Percentiles rank a stretch among this genome's conserved stretches.
These are phyloP conservation scores for Dalbergia cochinchinensis DNA, from an alignment of 306 rosid genomes.

Conservation along the genomic window DNA sequence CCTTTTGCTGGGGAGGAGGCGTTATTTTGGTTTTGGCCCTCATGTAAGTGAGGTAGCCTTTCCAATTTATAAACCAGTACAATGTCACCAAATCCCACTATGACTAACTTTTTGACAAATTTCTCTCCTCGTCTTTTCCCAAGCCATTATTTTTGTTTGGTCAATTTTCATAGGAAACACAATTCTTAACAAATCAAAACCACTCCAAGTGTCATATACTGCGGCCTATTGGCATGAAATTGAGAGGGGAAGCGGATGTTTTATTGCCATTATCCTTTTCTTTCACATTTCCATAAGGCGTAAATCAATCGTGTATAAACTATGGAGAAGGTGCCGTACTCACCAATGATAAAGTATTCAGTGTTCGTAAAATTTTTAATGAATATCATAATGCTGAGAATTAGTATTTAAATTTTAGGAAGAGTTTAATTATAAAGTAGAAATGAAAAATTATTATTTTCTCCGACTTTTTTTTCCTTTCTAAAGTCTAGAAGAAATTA, in stretches of 20 bases:
- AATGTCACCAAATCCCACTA: constrained; percentile 75
- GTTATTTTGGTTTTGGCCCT: constrained; percentile 44
- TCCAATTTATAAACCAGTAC: constrained; percentile 42
- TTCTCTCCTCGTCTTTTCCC: constrained; percentile 27
- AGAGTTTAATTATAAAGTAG: too few species aligned
- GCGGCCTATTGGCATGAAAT: not conserved
- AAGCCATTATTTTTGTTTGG: constrained; percentile 26
- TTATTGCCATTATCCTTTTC: constrained; percentile 17
- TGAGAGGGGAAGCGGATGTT: constrained; percentile 45
- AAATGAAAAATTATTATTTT: too few species aligned
- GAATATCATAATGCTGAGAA: too few species aligned
- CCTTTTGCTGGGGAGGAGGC: constrained; percentile 41
- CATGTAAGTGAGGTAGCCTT: constrained; percentile 33
- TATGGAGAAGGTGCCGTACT: too few species aligned
- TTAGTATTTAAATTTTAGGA: too few species aligned
- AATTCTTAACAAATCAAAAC: constrained; percentile 49
- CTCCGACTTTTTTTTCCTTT: too few species aligned
- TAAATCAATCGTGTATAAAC: not conserved
- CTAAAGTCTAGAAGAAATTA: too few species aligned
- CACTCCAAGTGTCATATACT: constrained; percentile 41
- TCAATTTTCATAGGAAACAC: constrained; percentile 39
- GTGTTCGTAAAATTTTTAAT: too few species aligned
- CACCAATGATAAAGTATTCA: too few species aligned
- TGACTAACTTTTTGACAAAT: constrained; percentile 57
- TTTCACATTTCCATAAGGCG: constrained; percentile 30